These are phyloP conservation scores for Starmera stellimalicola DNA, from an alignment of 1,139 yeast genomes.

Conservation along the genomic window DNA sequence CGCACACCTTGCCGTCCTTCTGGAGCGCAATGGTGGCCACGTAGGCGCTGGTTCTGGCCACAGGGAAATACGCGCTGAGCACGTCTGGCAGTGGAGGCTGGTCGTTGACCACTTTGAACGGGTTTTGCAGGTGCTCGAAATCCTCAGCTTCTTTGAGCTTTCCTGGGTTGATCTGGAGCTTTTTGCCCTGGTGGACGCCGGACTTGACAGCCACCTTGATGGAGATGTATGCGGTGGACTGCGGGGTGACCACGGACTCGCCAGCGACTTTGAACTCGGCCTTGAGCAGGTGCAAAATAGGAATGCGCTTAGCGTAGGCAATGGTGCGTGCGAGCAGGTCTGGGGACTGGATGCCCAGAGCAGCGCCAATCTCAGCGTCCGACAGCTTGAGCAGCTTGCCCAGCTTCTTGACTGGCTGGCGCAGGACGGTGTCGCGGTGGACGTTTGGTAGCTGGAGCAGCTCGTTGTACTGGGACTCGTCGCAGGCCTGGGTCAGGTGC, in stretches of 20 bases:
- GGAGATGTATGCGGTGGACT: constrained; percentile 63
- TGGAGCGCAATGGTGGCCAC: constrained; percentile 59
- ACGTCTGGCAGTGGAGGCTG: constrained; percentile 61
- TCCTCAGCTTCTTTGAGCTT: constrained; percentile 40
- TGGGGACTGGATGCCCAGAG: constrained; percentile 46
- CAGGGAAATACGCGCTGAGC: constrained; percentile 70
- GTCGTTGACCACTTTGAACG: constrained; percentile 50
- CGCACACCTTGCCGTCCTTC: constrained; percentile 71
- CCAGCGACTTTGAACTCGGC: constrained; percentile 86
- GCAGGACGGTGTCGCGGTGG: constrained; percentile 33
- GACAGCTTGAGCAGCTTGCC: constrained; percentile 59
- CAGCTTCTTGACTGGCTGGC: constrained; percentile 40
- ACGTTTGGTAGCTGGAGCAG: constrained; percentile 77
- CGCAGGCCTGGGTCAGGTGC: constrained; percentile 71
- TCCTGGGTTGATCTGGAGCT: constrained; percentile 17
- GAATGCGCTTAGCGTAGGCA: constrained; percentile 55
- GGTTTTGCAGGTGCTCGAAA: constrained; percentile 62
- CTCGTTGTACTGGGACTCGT: constrained; percentile 47
- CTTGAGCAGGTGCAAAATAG: constrained; percentile 57
- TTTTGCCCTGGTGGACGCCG: constrained; percentile 45
- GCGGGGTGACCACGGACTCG: constrained; percentile 67
- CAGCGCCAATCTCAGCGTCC: constrained; percentile 43
- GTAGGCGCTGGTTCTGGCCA: constrained; percentile 47
- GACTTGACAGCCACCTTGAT: constrained; percentile 72
- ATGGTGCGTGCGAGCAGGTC: constrained; percentile 39